These are phyloP conservation scores for Coprinopsis cinerea DNA, from an alignment of 768 basidiomycete genomes.

Conservation along the genomic window DNA sequence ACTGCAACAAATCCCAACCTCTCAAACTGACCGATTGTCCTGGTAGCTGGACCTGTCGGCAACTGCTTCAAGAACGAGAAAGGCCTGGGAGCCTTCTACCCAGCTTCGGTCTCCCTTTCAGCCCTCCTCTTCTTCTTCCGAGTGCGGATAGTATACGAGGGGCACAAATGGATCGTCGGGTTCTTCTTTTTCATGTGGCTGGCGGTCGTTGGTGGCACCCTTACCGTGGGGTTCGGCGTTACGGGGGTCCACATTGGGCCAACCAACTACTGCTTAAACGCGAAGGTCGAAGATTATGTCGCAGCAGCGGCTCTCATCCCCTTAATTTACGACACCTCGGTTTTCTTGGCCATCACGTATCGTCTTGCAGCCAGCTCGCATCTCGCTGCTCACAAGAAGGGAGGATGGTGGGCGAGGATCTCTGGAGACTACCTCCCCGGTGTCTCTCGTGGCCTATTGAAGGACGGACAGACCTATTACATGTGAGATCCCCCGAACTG, in stretches of 20 bases:
- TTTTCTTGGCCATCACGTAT: constrained; percentile 27
- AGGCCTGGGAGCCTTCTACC: constrained; percentile 17
- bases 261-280: constrained; percentile 21
- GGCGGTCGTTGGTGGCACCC: constrained; percentile 18
- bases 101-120: constrained; percentile 16
- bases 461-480: constrained; percentile 28
- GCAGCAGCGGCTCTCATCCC: constrained; percentile 16
- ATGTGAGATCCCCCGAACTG: constrained; percentile 19
- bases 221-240: constrained; percentile 21
- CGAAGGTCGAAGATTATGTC: constrained; percentile 12
- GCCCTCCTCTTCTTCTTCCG: constrained; percentile 26
- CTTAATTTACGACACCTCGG: constrained; percentile 23
- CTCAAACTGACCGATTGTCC: not conserved
- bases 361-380: constrained; percentile 16
- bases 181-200: constrained; percentile 28
- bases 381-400: not conserved
- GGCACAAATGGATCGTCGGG: constrained; percentile 15
- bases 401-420: constrained; percentile 12
- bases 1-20: too few species aligned
- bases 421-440: constrained; percentile 21
- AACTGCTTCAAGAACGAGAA: constrained; percentile 13
- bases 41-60: constrained; percentile 14
- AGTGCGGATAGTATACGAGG: constrained; percentile 19
- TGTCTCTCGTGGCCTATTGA: constrained; percentile 20
- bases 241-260: constrained; percentile 17